These are phyloP conservation scores for Scheffersomyces stipitis DNA, from an alignment of 805 yeast species.

Conservation along the genomic window DNA sequence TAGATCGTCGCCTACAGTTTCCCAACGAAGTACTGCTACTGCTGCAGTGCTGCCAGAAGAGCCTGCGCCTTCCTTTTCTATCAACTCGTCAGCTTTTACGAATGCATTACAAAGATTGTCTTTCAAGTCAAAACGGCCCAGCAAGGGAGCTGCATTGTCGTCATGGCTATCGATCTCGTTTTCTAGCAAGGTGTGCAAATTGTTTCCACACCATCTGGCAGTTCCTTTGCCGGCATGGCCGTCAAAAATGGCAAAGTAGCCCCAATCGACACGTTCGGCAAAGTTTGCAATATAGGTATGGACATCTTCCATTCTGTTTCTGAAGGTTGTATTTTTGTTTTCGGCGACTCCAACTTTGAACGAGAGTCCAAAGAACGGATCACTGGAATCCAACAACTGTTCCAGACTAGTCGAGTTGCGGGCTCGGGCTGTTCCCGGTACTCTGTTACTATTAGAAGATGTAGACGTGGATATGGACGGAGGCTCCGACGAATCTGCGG, in stretches of 20 bases:
- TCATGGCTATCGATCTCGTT: slow-evolving; percentile 40
- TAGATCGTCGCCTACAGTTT: slow-evolving; percentile 27
- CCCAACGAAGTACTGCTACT: slow-evolving; percentile 89
- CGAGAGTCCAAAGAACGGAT: slow-evolving; percentile 59
- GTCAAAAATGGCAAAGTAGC: slow-evolving; percentile 92
- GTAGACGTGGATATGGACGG: neutral
- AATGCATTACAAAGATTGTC: slow-evolving; percentile 70
- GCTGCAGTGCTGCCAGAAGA: slow-evolving; percentile 95
- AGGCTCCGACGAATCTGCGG: neutral
- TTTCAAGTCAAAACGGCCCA: slow-evolving; percentile 50
- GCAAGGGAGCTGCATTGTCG: slow-evolving; percentile 16
- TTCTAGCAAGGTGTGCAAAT: slow-evolving; percentile 70
- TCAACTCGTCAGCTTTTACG: slow-evolving; percentile 68
- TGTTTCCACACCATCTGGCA: slow-evolving; percentile 93
- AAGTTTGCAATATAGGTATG: slow-evolving; percentile 91
- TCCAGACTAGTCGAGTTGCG: neutral
- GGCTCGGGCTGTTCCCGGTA: neutral
- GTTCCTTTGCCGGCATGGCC: slow-evolving; percentile 96
- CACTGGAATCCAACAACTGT: slow-evolving; percentile 10
- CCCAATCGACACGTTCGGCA: slow-evolving; percentile 90
- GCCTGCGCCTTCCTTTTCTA: slow-evolving; percentile 60
- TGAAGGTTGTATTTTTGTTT: slow-evolving; percentile 73
- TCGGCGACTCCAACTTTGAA: slow-evolving; percentile 92
- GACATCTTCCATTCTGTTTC: slow-evolving; percentile 94
- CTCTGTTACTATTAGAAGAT: neutral